Conservation (phyloP, 768 basidiomycete genomes). For the Pleurotus tuber-regium region DNA sequence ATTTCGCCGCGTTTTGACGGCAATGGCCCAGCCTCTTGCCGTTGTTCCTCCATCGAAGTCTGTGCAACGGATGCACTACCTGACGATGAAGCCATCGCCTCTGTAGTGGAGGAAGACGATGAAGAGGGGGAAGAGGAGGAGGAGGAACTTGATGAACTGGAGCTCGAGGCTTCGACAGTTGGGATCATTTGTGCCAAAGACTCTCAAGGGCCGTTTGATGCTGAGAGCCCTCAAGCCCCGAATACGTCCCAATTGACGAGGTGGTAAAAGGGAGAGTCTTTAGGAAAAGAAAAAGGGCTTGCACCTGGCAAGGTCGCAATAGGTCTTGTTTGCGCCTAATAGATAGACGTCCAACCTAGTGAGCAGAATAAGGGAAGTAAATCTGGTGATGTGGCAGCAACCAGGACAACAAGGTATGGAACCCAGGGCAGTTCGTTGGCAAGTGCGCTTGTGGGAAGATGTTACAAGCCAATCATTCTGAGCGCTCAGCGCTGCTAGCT, state of each 20-base stretch:
- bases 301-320: constrained; percentile 39
- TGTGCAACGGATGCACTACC: constrained; percentile 10
- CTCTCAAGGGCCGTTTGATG: constrained; percentile 2
- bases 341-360: not conserved
- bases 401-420: constrained; percentile 6
- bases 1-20: constrained; percentile 67
- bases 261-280: constrained; percentile 7
- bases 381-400: constrained; percentile 6
- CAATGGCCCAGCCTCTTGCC: constrained; percentile 58
- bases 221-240: not conserved
- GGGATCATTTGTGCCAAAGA: constrained; percentile 6
- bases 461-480: not conserved
- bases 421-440: too few species aligned
- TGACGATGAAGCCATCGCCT: not conserved
- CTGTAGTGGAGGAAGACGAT: constrained; percentile 1
- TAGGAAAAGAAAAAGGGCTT: constrained; percentile 26
- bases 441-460: not conserved
- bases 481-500: too few species aligned
- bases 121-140: constrained; percentile 2
- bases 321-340: not conserved
- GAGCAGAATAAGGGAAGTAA: not conserved
- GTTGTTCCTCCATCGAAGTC: constrained; percentile 24
- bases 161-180: constrained; percentile 15
- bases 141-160: constrained; percentile 8
- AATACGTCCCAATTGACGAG: constrained; percentile 17